Percentiles rank a stretch among this genome's conserved stretches.
These are phyloP conservation scores for Apostasia ramifera DNA, from an alignment of 106 monocot genomes.

Conservation along the genomic window DNA sequence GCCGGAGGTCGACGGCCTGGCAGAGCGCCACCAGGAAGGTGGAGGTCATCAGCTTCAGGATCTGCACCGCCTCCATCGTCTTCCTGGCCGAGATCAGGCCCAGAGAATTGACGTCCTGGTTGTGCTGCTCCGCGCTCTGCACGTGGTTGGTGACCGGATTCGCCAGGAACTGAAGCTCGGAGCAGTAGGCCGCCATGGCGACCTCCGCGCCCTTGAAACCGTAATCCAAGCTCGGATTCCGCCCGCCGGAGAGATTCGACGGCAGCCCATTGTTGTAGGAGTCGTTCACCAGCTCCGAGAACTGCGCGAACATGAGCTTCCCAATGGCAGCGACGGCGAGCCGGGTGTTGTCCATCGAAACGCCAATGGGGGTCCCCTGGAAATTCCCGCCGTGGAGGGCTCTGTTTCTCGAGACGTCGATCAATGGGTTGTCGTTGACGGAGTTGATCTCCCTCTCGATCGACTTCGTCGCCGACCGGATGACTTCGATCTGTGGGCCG, in stretches of 20 bases:
- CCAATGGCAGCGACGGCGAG: constrained; percentile 53
- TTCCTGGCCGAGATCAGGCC: constrained; percentile 58
- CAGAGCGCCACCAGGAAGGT: constrained; percentile 35
- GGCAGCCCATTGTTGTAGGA: constrained; percentile 53
- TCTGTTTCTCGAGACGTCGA: constrained; percentile 35
- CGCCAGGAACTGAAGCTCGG: constrained; percentile 53
- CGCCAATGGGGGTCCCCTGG: constrained; percentile 55
- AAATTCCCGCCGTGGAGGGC: constrained; percentile 44
- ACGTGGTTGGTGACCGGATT: constrained; percentile 74
- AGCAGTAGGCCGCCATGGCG: constrained; percentile 73
- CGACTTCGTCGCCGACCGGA: constrained; percentile 17
- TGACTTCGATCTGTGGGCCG: constrained; percentile 34
- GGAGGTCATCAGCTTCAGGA: constrained; percentile 51
- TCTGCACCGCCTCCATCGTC: constrained; percentile 56
- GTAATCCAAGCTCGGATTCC: constrained; percentile 48
- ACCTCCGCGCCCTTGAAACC: constrained; percentile 67
- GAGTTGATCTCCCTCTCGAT: constrained; percentile 44
- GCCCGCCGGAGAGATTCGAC: constrained; percentile 30
- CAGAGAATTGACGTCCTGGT: constrained; percentile 68
- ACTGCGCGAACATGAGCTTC: constrained; percentile 76
- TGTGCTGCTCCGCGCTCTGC: constrained; percentile 73
- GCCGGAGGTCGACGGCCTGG: constrained; percentile 39
- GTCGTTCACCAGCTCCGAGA: constrained; percentile 70
- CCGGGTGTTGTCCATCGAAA: constrained; percentile 51
- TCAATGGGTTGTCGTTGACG: constrained; percentile 42